Base-by-base conservation (phyloP, 1,284 basidiomycete genomes). In the Tylopilus sp. region DNA sequence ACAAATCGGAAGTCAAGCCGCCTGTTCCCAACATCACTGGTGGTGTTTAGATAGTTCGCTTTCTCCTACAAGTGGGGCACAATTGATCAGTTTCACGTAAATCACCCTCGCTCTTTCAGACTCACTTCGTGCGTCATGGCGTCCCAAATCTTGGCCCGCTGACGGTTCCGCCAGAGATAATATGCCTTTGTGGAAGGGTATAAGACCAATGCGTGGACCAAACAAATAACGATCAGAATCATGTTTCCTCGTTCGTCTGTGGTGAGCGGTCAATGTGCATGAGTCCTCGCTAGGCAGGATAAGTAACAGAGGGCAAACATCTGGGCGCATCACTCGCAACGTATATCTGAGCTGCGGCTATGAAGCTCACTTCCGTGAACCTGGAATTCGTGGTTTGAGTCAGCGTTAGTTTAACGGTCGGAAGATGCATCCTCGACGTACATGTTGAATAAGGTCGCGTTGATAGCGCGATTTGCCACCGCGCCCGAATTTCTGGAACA, bases 401-500 rank as follows among this genome's bases (percentile, higher is more conserved):
- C 19, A 9, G 16, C 44, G 5, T 44, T 19, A 22, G 44, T 44
- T 9, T 22, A 19, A 44, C 19, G 9, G 44, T 22, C 5, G 39
- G 44, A 22, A 19, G 18, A 44, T 36, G 16, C 9, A 9, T 44
- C 6, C 6, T 15, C 36, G 41, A 52, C 63, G 16, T 6, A 81
- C 86, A 89, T 88, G 71, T 87, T 87, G 70, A 88, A 88, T 51
- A 88, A 57, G 3, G 86, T 85, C 0, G 86, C 84, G 58, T 85
- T 87, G 53, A 89, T 85, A 0, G 87, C 87, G n/a, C 86, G 81
- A 61, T 82, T 84, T 6, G 87, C 85, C 8, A 89, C 87, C 4
- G 83, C 84, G 49, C 87, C 87, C 0, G 85, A 79, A 68, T 88
- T 88, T 52, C 86, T 81, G 24, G 86, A 88, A 68, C 83, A 84